These are phyloP conservation scores for Chenopodium formosanum DNA, from an alignment of 148 eudicot genomes.

Conservation along the genomic window DNA sequence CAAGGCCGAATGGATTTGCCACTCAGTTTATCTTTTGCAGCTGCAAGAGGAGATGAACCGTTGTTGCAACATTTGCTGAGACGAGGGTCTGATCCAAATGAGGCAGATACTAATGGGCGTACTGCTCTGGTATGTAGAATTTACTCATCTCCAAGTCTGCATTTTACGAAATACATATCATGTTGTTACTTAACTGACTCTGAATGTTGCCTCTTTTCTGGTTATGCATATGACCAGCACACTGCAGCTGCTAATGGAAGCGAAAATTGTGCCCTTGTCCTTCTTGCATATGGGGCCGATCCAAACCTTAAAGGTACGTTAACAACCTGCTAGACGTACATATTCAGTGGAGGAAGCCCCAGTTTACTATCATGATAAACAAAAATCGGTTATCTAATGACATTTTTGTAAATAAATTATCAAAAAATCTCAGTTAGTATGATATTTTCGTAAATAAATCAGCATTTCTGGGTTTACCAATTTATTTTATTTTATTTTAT, in stretches of 20 bases:
- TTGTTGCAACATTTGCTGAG: slow-evolving; percentile 60
- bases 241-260: slow-evolving; percentile 68
- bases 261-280: slow-evolving; percentile 55
- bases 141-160: background rate
- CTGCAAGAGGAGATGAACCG: slow-evolving; percentile 57
- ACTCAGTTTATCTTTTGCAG: slow-evolving; percentile 72
- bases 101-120: slow-evolving; percentile 52
- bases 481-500: too few relatives aligned
- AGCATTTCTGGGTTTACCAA: too few relatives aligned
- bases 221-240: slow-evolving; percentile 45
- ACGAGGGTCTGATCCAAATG: slow-evolving; percentile 63
- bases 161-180: background rate
- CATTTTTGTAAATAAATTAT: too few relatives aligned
- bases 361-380: too few relatives aligned
- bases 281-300: slow-evolving; percentile 74
- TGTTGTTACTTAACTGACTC: background rate
- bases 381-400: too few relatives aligned
- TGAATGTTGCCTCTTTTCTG: background rate
- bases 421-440: too few relatives aligned
- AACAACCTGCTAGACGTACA: background rate
- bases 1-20: slow-evolving; percentile 72
- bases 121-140: slow-evolving; percentile 52
- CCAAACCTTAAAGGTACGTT: slow-evolving; percentile 70
- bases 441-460: too few relatives aligned
- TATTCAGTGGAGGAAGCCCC: background rate